Conservation (phyloP, 2,329 filamentous ascomycete genomes). For the Aspergillus sp. region DNA sequence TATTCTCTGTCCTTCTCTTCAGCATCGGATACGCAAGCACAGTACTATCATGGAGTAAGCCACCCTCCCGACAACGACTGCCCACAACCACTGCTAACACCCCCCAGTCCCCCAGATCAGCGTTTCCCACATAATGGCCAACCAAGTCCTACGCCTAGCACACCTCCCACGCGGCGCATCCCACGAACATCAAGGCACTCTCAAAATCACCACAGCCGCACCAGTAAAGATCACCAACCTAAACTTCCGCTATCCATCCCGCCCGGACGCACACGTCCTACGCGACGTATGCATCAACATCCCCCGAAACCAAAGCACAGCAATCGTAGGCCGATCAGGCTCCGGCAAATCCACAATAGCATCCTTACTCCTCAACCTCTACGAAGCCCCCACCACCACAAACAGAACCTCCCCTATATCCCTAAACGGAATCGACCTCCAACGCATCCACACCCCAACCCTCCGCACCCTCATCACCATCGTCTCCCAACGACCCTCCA, state of each 20-base stretch:
- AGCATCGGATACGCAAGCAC: slow-evolving; percentile 71
- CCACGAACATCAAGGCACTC: slow-evolving; percentile 59
- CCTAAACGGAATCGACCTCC: slow-evolving; percentile 56
- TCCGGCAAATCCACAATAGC: slow-evolving; percentile 89
- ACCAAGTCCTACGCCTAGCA: slow-evolving; percentile 70
- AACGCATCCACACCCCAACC: slow-evolving; percentile 59
- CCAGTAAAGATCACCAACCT: slow-evolving; percentile 64
- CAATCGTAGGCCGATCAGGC: slow-evolving; percentile 80
- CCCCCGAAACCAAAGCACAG: slow-evolving; percentile 64
- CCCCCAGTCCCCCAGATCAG: slow-evolving; percentile 72
- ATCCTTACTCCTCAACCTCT: slow-evolving; percentile 72
- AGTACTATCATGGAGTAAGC: slow-evolving; percentile 64
- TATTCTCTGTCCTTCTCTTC: slow-evolving; percentile 82
- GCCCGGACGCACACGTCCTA: slow-evolving; percentile 58
- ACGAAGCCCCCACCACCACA: slow-evolving; percentile 46
- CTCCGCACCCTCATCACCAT: slow-evolving; percentile 65
- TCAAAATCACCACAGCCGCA: slow-evolving; percentile 43
- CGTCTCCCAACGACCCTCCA: slow-evolving; percentile 62
- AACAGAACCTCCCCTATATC: slow-evolving; percentile 49
- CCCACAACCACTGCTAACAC: slow-evolving; percentile 2
- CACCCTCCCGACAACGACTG: not conserved
- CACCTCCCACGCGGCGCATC: slow-evolving; percentile 58
- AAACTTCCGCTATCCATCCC: slow-evolving; percentile 70
- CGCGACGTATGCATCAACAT: slow-evolving; percentile 67
- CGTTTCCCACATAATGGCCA: slow-evolving; percentile 70